Conservation (phyloP, 2,329 filamentous ascomycete species). For the Westerdykella sp. region DNA sequence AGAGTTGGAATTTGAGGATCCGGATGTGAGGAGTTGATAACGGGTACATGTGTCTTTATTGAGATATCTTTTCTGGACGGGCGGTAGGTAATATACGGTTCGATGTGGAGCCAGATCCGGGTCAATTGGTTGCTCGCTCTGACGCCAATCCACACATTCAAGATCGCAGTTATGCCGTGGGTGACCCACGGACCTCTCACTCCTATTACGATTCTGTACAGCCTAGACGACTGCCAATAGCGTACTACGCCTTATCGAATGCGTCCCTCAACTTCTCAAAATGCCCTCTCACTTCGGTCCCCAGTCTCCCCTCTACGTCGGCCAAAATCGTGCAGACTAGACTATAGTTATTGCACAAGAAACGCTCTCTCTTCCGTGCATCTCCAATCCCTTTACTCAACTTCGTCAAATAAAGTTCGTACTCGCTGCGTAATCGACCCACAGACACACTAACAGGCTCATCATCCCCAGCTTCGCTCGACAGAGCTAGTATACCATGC, state of each 20-base stretch:
- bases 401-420: slow-evolving; percentile 75
- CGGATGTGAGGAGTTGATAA: background rate
- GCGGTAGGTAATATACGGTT: too few relatives aligned
- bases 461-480: slow-evolving; percentile 86
- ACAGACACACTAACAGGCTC: slow-evolving; percentile 84
- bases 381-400: slow-evolving; percentile 71
- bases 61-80: too few relatives aligned
- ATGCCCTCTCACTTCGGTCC: slow-evolving; percentile 66
- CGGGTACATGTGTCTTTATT: too few relatives aligned
- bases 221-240: too few relatives aligned
- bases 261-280: slow-evolving; percentile 57
- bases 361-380: slow-evolving; percentile 73
- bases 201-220: too few relatives aligned
- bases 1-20: slow-evolving; percentile 2
- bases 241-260: slow-evolving; percentile 22
- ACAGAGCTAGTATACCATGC: slow-evolving; percentile 75
- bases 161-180: too few relatives aligned
- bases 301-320: slow-evolving; percentile 64
- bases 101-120: too few relatives aligned
- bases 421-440: slow-evolving; percentile 68
- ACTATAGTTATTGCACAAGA: slow-evolving; percentile 94
- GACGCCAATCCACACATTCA: too few relatives aligned
- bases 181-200: too few relatives aligned
- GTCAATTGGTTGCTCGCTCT: too few relatives aligned
- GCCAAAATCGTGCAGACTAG: slow-evolving; percentile 85